These are phyloP conservation scores for Grosmannia huntii DNA, from an alignment of 2,329 filamentous ascomycete species.

Conservation along the genomic window DNA sequence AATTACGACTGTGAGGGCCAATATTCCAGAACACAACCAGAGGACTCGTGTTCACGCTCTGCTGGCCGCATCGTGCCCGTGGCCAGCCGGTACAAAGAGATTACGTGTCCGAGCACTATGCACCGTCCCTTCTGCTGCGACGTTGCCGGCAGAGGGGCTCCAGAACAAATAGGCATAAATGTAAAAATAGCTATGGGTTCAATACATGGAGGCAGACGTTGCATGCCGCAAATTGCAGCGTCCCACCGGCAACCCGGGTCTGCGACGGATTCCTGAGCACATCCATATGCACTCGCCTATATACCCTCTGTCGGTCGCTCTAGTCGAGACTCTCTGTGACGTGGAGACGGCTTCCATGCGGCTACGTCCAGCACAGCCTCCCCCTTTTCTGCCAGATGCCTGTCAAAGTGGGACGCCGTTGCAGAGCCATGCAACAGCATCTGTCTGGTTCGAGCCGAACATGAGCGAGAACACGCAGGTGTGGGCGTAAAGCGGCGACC, in stretches of 20 bases:
- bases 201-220: not conserved
- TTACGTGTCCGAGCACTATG: not conserved
- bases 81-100: not conserved
- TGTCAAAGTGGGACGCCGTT: not conserved
- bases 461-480: not conserved
- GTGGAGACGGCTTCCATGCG: not conserved
- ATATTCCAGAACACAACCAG: not conserved
- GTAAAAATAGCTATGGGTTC: not conserved
- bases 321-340: not conserved
- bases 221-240: not conserved
- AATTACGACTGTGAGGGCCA: no score
- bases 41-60: not conserved
- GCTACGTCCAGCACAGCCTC: not conserved
- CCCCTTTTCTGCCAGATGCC: not conserved
- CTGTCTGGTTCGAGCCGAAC: not conserved
- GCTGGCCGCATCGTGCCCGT: not conserved
- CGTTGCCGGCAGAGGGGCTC: no score
- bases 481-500: no score
- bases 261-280: not conserved
- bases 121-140: not conserved
- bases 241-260: not conserved
- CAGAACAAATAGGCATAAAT: conserved; percentile 1
- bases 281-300: not conserved
- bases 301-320: not conserved
- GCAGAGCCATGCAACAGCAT: not conserved